Evolutionary conservation across 2,329 filamentous ascomycete genomes (phyloP), one percentile per base, ranked within the genome.

Genomic region (Colletotrichum magnum): DNA sequence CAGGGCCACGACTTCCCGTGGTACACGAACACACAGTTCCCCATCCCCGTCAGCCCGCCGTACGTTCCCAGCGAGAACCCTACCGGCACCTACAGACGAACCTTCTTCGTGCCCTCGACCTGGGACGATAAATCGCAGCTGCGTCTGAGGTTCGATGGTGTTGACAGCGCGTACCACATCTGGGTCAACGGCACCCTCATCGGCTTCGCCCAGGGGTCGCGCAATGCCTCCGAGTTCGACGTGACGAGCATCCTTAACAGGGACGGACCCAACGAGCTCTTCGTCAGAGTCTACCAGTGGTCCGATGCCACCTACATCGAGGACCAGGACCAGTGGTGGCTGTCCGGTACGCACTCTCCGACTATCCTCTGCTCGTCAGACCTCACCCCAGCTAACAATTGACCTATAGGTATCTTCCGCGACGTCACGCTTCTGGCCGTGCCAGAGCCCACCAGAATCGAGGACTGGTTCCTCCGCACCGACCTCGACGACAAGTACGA

Each of bases 201-300:
- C 2, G 92, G 92, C 2, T 93, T 93, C 73, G 88, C 88, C 3
- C 90, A 93, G 74, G 92, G 91, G 0, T 88, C 88, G 10, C 84
- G 91, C 45, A 93, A 93, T 72, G 85, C 91, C 0, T 85, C 89
- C 7, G 92, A 94, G 74, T 93, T 93, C 72, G 92, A 93, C 70
- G 81, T 93, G 13, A 89, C 89, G 0, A 73, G 79, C 0, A 77
- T 83, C 45, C 77, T 89, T 16, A 78, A 71, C 18, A 72, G 76
- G 6, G 77, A 78, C 5, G 80, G 73, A 3, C 75, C 79, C 43
- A 92, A 92, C 70, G 84, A 84, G 50, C 75, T 93, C 1, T 83
- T 86, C 10, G 89, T 93, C 1, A 83, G 86, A n/a, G 91, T 93
- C 0, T 93, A 93, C 71, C 90, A 93, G 74, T 92, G 88, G 83